These are phyloP conservation scores for Astragalus glycyphyllos DNA, from an alignment of 306 rosid species.

Conservation along the genomic window DNA sequence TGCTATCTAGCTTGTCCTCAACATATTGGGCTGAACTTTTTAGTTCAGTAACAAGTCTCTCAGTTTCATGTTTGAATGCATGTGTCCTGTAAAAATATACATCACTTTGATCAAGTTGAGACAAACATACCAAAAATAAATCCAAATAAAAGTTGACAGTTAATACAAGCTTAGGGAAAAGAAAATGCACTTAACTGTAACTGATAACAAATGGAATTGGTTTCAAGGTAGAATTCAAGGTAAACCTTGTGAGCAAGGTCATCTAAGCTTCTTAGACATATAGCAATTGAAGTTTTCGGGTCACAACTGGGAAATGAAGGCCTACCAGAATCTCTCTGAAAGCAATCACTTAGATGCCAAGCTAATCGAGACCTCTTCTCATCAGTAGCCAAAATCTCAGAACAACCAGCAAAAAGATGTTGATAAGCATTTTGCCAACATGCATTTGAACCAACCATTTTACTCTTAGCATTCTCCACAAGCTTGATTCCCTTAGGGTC, in stretches of 20 bases:
- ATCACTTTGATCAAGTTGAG: conserved; percentile 6
- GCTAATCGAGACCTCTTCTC: conserved; percentile 77
- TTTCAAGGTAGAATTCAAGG: conserved; percentile 82
- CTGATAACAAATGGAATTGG: conserved; percentile 80
- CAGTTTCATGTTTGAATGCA: conserved; percentile 68
- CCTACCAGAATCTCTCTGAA: conserved; percentile 80
- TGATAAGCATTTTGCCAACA: conserved; percentile 76
- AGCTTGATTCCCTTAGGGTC: conserved; percentile 59
- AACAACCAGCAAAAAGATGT: conserved; percentile 72
- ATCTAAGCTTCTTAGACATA: conserved; percentile 54
- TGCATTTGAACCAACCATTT: conserved; percentile 53
- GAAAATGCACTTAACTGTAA: conserved; percentile 62
- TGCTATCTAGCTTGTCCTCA: conserved; percentile 62
- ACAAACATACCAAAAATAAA: not conserved
- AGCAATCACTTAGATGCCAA: conserved; percentile 86
- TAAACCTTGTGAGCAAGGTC: conserved; percentile 67
- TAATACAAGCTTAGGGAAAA: not conserved
- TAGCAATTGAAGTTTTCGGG: conserved; percentile 47
- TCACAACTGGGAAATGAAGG: conserved; percentile 66
- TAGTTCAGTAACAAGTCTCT: conserved; percentile 77
- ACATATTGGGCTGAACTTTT: conserved; percentile 63
- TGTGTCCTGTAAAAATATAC: conserved; percentile 52
- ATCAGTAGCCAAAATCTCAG: conserved; percentile 62
- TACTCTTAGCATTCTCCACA: conserved; percentile 59
- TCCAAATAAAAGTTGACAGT: not conserved